A percentile compares a stretch with the other conserved stretches of the same genome.
phyloP scores from a whole-genome alignment of 176 grass and related monocot genomes.

The Cenchrus purpureus region DNA sequence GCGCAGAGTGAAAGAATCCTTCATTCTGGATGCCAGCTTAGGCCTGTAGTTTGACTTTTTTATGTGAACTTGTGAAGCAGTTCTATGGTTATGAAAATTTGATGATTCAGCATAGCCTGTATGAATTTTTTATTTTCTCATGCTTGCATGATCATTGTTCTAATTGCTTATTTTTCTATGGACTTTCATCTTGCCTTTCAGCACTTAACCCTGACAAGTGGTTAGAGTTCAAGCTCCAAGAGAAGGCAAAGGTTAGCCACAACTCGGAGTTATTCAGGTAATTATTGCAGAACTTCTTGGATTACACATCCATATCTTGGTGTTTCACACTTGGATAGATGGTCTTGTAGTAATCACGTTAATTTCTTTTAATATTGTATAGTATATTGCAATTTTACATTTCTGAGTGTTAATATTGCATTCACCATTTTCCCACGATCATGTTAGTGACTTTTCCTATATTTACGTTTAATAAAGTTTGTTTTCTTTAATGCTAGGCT shows the following conservation, averaged over 20 bases:
- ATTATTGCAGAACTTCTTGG: slow-evolving; percentile 7
- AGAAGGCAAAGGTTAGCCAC: slow-evolving; percentile 87
- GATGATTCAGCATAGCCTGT: background rate
- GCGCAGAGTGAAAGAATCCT: slow-evolving; percentile 9
- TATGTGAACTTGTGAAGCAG: slow-evolving; percentile 15
- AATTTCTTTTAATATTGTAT: slow-evolving; percentile 15
- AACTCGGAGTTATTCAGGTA: slow-evolving; percentile 90
- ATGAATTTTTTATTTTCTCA: background rate
- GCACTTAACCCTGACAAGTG: slow-evolving; percentile 97
- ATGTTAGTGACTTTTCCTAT: background rate
- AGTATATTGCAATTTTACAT: background rate
- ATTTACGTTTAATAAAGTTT: slow-evolving; percentile 6
- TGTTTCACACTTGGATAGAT: background rate
- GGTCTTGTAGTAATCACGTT: background rate
- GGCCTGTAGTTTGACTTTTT: background rate
- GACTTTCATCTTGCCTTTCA: slow-evolving; percentile 38
- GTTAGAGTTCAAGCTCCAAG: slow-evolving; percentile 92
- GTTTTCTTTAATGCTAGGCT: slow-evolving; percentile 4
- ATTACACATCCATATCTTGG: slow-evolving; percentile 22
- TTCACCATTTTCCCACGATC: background rate
- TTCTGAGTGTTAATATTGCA: slow-evolving; percentile 9
- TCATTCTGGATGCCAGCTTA: background rate
- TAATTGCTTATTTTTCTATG: slow-evolving; percentile 10
- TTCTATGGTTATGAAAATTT: background rate
- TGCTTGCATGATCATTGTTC: background rate